Conservation (phyloP, 306 rosid genomes). For the Fragaria ananassa region DNA sequence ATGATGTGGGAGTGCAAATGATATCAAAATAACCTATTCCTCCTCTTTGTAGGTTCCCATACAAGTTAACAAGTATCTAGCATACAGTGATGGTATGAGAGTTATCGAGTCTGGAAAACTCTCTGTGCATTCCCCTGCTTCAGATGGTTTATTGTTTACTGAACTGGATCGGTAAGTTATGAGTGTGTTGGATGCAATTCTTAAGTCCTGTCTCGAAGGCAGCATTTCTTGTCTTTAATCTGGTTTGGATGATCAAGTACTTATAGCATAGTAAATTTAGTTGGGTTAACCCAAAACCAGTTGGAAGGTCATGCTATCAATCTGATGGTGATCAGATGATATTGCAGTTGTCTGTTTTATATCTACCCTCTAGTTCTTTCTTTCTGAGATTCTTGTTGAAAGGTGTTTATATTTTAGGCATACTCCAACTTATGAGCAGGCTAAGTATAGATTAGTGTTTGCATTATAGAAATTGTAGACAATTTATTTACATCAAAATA, state of each 20-base stretch:
- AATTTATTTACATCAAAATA: neutral
- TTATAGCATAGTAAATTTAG: neutral
- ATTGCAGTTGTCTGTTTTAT: neutral
- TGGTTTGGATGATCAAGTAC: neutral
- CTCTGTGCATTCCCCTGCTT: constrained; percentile 49
- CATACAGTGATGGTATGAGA: constrained; percentile 91
- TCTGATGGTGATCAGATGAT: neutral
- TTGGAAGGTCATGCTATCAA: neutral
- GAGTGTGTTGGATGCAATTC: neutral
- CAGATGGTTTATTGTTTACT: constrained; percentile 74
- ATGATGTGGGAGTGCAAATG: neutral
- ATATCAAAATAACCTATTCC: neutral
- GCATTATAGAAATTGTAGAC: neutral
- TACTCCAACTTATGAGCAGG: neutral
- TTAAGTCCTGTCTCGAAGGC: neutral
- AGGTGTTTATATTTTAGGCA: neutral
- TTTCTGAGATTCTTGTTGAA: neutral
- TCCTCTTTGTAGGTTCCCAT: constrained; percentile 70
- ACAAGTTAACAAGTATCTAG: constrained; percentile 89
- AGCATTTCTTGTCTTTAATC: neutral
- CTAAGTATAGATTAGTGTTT: neutral
- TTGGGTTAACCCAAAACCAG: constrained; percentile 2
- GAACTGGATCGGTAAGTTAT: constrained; percentile 75
- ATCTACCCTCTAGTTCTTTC: neutral
- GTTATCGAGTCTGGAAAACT: constrained; percentile 83